A percentile compares a stretch with the other conserved stretches of the same genome.
These are phyloP conservation scores for Sordariomycetes sp. DNA, from an alignment of 2,329 filamentous ascomycete genomes.

Conservation along the genomic window DNA sequence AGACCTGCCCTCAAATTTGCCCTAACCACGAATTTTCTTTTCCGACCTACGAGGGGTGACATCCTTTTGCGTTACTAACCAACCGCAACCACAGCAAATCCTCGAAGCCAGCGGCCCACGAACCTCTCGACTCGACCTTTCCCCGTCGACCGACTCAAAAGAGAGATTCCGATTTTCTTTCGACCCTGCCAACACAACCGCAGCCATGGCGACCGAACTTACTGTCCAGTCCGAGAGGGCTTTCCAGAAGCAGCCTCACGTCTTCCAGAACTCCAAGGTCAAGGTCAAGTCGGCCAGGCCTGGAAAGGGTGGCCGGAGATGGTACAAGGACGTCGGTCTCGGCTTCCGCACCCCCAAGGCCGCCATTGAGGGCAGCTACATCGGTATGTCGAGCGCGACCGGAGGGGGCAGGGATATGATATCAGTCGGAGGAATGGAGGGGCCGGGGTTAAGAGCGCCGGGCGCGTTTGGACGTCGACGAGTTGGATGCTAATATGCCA, in stretches of 20 bases:
- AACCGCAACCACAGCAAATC: constrained; percentile 5
- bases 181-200: not conserved
- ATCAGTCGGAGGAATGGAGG: not conserved
- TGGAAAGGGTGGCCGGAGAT: constrained; percentile 86
- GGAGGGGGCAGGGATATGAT: constrained; percentile 7
- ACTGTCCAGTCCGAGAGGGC: constrained; percentile 99
- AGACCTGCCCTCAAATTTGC: constrained; percentile 4
- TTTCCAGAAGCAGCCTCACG: constrained; percentile 99
- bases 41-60: constrained; percentile 1
- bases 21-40: constrained; percentile 5
- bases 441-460: not conserved
- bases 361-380: constrained; percentile 98
- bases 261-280: constrained; percentile 97
- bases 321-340: constrained; percentile 98
- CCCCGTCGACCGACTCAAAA: not conserved
- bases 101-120: constrained; percentile 3
- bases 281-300: constrained; percentile 73
- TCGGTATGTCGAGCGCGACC: constrained; percentile 56
- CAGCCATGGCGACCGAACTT: constrained; percentile 89
- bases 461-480: not conserved
- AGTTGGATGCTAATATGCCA: not conserved
- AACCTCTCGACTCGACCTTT: constrained; percentile 3
- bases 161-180: not conserved
- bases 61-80: constrained; percentile 3
- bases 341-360: constrained; percentile 98